Evolutionary conservation across 2,329 filamentous ascomycete species (phyloP).

Genomic region (Beauveria pseudobassiana): DNA sequence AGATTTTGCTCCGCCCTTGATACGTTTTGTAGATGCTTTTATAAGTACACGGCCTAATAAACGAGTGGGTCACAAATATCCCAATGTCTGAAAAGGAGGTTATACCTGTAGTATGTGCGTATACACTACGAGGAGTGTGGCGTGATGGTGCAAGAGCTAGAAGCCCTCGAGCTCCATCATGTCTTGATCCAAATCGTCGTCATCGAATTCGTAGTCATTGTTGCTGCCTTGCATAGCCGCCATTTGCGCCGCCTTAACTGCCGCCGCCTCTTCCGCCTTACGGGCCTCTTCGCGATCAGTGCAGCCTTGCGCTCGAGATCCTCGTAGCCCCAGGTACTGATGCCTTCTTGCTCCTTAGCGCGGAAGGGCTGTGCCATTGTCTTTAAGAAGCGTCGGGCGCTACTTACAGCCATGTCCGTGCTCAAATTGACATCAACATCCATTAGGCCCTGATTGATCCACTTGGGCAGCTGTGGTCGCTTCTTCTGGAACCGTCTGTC

Average conservation of each 20-base stretch:
- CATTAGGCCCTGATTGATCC: conserved; percentile 84
- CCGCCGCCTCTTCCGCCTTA: conserved; percentile 45
- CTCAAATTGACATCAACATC: conserved; percentile 85
- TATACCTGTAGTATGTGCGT: not conserved
- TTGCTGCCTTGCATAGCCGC: conserved; percentile 16
- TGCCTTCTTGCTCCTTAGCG: conserved; percentile 76
- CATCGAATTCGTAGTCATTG: conserved; percentile 46
- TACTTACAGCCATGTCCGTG: conserved; percentile 89
- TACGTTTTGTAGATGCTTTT: not conserved
- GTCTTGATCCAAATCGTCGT: conserved; percentile 44
- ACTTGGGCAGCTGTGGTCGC: conserved; percentile 82
- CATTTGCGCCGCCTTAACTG: conserved; percentile 19
- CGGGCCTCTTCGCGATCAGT: conserved; percentile 58
- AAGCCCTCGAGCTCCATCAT: conserved; percentile 45
- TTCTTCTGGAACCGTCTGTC: conserved; percentile 93
- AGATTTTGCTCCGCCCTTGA: not conserved
- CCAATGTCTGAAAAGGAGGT: not conserved
- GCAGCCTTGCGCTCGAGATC: conserved; percentile 77
- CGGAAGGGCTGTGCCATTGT: conserved; percentile 90
- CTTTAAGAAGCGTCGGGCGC: conserved; percentile 80
- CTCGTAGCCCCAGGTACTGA: conserved; percentile 81
- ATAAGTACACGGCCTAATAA: not conserved
- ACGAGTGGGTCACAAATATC: not conserved
- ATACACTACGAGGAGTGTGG: not conserved
- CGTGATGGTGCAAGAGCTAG: not conserved